These are phyloP conservation scores for Peniophora sp. DNA, from an alignment of 1,284 basidiomycete species.

Conservation along the genomic window DNA sequence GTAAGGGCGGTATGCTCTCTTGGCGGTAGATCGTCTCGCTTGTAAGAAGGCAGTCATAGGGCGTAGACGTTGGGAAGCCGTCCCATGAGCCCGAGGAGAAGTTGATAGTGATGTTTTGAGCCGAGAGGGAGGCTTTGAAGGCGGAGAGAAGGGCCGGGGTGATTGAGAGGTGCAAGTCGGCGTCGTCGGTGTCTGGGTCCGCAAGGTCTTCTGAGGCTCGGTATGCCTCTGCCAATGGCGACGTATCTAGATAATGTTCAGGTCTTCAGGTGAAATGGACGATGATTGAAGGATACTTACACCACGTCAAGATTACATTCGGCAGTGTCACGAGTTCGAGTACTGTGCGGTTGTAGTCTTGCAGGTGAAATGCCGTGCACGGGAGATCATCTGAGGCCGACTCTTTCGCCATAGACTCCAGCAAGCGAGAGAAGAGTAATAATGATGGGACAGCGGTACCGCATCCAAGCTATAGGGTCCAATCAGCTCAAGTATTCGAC, in stretches of 20 bases:
- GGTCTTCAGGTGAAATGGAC: neutral
- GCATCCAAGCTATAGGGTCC: constrained; percentile 67
- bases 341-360: constrained; percentile 90
- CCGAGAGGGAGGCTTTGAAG: constrained; percentile 53
- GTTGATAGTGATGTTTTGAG: constrained; percentile 49
- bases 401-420: constrained; percentile 26
- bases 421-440: constrained; percentile 60
- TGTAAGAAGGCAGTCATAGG: constrained; percentile 74
- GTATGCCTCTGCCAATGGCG: constrained; percentile 37
- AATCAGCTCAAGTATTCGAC: constrained; percentile 11
- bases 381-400: constrained; percentile 9
- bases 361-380: constrained; percentile 67
- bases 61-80: constrained; percentile 29
- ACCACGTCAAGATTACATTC: constrained; percentile 84
- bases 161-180: constrained; percentile 42
- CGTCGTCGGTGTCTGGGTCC: constrained; percentile 11
- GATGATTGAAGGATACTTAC: constrained; percentile 34
- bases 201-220: constrained; percentile 16
- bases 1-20: constrained; percentile 60
- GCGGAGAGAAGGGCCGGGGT: constrained; percentile 54
- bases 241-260: constrained; percentile 31
- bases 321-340: constrained; percentile 82
- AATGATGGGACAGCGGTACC: constrained; percentile 85
- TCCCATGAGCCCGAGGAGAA: constrained; percentile 86
- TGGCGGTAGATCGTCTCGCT: constrained; percentile 90